These are phyloP conservation scores for Suillus alpinus DNA, from an alignment of 768 basidiomycete species.

Conservation along the genomic window DNA sequence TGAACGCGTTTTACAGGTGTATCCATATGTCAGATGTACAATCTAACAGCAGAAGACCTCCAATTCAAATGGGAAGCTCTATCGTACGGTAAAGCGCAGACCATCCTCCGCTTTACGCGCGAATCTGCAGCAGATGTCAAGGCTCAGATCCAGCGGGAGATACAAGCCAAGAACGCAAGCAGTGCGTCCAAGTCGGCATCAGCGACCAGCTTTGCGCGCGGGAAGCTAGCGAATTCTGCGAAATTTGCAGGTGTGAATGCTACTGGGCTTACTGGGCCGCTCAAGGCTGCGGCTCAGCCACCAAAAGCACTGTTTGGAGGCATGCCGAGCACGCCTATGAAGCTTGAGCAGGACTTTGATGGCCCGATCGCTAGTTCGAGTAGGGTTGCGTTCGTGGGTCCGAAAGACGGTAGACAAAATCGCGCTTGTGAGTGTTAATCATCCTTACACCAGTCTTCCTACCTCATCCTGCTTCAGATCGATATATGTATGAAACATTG, in stretches of 20 bases:
- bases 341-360: slow-evolving; percentile 2
- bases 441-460: background rate
- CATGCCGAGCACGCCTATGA: background rate
- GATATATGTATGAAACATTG: slow-evolving; percentile 94
- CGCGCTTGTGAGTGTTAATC: slow-evolving; percentile 50
- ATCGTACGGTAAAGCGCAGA: slow-evolving; percentile 24
- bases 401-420: slow-evolving; percentile 25
- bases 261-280: background rate
- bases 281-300: background rate
- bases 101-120: slow-evolving; percentile 47
- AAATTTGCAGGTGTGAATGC: slow-evolving; percentile 10
- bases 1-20: slow-evolving; percentile 43
- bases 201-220: background rate
- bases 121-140: slow-evolving; percentile 43
- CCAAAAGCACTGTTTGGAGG: slow-evolving; percentile 1
- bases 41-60: slow-evolving; percentile 48
- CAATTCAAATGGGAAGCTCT: slow-evolving; percentile 71
- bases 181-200: slow-evolving; percentile 16
- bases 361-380: slow-evolving; percentile 23
- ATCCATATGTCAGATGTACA: slow-evolving; percentile 62
- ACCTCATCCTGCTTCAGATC: slow-evolving; percentile 42
- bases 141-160: slow-evolving; percentile 43
- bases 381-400: slow-evolving; percentile 29
- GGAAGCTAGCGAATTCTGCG: slow-evolving; percentile 7
- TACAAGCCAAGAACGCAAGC: slow-evolving; percentile 19